Evolutionary conservation across 805 yeast species (phyloP), one percentile per base, ranked within the genome.

Genomic region (Wickerhamomyces rabaulensis): DNA sequence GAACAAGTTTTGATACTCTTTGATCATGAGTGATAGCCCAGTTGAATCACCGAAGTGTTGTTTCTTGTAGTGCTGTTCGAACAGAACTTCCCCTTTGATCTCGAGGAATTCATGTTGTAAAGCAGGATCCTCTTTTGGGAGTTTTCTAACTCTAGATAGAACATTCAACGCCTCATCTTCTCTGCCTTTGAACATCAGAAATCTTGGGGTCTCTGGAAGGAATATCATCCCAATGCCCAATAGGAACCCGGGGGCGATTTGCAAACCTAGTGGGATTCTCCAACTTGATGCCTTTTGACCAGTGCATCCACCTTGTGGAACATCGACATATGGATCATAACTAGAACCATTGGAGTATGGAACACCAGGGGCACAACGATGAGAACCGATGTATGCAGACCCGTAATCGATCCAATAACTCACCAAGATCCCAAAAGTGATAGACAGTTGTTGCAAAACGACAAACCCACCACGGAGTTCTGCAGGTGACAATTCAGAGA

Each of bases 391-490:
- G 40, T 59, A 62, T 35, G 62, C 56, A n/a, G 72, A 69, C 2
- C 76, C 79, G 53, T 74, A 75, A 52, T 73, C 73, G 48, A 74
- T 69, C 74, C 76, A 75, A 55, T 70, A 75, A 3, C 74, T 75
- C 40, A 71, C 56, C 35, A 74, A 62, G 12, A 73, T 75, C 23
- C 76, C 78, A 29, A 71, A 62, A 49, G 73, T 73, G 71, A 76
- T 73, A 4, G 71, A 65, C 9, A 73, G 60, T 48, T 74, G 79
- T 61, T 69, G 74, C 45, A 65, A 56, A 7, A 73, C 76, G 22
- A 70, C 69, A 40, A 71, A 60, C 47, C 65, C 63, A 19, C 78
- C 78, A 53, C 77, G 61, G 27, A 70, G 64, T 3, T 67, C 56
- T 6, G 74, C 64, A 3, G 75, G 76, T 2, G 73, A 58, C 23